A percentile compares a stretch with the other conserved stretches of the same genome.
phyloP scores from a whole-genome alignment of 805 yeast species.

The Blastobotrys parvus region DNA sequence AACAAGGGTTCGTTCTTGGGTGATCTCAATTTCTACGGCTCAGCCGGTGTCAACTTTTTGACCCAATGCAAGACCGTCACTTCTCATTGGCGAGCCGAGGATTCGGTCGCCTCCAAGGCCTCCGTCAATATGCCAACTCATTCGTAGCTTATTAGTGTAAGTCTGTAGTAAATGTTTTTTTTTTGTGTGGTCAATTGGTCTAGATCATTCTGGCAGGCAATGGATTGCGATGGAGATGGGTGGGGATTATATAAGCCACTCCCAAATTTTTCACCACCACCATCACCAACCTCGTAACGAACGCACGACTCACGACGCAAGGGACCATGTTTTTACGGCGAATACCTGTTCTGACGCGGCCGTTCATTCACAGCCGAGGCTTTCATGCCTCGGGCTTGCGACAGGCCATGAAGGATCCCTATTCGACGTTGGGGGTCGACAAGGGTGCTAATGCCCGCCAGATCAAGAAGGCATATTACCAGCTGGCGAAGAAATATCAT shows the following conservation, averaged over 20 bases:
- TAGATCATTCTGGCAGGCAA: no score
- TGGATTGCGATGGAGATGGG: background rate
- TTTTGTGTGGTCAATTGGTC: no score
- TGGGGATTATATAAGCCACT: background rate
- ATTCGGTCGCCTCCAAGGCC: conserved; percentile 41
- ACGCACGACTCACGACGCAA: no score
- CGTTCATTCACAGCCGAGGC: background rate
- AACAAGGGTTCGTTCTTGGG: conserved; percentile 69
- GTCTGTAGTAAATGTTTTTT: background rate
- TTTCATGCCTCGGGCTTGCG: conserved; percentile 7
- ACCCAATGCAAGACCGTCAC: conserved; percentile 74
- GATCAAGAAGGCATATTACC: conserved; percentile 89
- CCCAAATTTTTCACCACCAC: background rate
- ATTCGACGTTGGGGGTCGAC: conserved; percentile 70
- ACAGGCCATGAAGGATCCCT: conserved; percentile 55
- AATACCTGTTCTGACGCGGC: no score
- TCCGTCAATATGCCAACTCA: conserved; percentile 66
- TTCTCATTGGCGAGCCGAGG: conserved; percentile 52
- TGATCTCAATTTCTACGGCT: conserved; percentile 72
- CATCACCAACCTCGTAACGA: background rate
- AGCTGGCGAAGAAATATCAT: conserved; percentile 86
- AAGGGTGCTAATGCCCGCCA: conserved; percentile 66
- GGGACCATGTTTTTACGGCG: no score
- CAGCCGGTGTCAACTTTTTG: conserved; percentile 62
- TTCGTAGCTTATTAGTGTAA: conserved; percentile 21